These are phyloP conservation scores for Phytophthora uliginosa DNA, from an alignment of 352 stramenopile genomes.

Conservation along the genomic window DNA sequence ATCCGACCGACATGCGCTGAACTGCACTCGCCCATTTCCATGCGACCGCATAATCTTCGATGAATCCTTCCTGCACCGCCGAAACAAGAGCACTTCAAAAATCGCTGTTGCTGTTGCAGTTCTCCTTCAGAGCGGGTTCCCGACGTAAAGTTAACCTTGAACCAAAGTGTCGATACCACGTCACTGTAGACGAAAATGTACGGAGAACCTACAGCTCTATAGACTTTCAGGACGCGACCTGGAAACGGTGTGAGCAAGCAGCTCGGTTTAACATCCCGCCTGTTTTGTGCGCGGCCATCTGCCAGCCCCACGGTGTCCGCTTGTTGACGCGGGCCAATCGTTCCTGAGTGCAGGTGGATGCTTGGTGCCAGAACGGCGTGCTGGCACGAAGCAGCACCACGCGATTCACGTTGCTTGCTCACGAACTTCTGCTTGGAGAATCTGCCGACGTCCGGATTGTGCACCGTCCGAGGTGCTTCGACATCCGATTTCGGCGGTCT, in stretches of 20 bases:
- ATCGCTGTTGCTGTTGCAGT: neutral
- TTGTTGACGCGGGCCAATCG: constrained; percentile 35
- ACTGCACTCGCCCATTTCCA: constrained; percentile 15
- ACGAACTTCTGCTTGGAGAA: constrained; percentile 27
- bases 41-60: constrained; percentile 13
- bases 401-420: constrained; percentile 24
- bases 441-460: constrained; percentile 17
- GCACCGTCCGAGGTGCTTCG: constrained; percentile 16
- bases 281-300: constrained; percentile 28
- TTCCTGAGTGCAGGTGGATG: constrained; percentile 25
- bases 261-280: constrained; percentile 26
- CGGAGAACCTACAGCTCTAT: constrained; percentile 18
- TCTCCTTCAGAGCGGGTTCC: no score
- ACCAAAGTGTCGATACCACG: neutral
- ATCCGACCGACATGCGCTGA: neutral
- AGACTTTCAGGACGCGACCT: constrained; percentile 4
- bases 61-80: constrained; percentile 1
- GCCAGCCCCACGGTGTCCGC: constrained; percentile 10
- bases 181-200: constrained; percentile 23
- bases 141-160: neutral
- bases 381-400: constrained; percentile 7
- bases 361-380: constrained; percentile 16
- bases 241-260: constrained; percentile 22
- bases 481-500: constrained; percentile 39
- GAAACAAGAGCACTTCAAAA: constrained; percentile 6